Conservation (phyloP, 805 yeast species). For the Yarrowia osloensis region DNA sequence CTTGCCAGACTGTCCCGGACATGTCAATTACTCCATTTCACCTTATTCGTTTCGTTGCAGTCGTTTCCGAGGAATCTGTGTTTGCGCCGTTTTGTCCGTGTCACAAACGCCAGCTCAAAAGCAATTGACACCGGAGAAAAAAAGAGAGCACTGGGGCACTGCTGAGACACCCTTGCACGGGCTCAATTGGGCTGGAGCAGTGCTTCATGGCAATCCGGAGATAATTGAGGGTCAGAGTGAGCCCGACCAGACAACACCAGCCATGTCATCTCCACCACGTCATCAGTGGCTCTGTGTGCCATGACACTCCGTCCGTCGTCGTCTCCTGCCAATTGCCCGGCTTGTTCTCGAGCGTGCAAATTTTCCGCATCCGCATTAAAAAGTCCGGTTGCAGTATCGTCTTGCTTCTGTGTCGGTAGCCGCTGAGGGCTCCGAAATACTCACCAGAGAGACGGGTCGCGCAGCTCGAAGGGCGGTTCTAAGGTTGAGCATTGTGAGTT, state of each 20-base stretch:
- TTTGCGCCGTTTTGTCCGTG: too few species aligned
- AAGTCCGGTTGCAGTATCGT: background rate
- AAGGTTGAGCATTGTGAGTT: conserved; percentile 27
- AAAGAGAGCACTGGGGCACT: background rate
- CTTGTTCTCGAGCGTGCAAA: background rate
- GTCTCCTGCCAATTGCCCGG: background rate
- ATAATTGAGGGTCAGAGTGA: too few species aligned
- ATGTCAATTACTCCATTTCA: too few species aligned
- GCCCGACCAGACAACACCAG: background rate
- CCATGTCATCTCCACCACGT: background rate
- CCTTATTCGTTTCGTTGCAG: too few species aligned
- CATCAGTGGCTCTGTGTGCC: too few species aligned
- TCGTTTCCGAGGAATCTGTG: too few species aligned
- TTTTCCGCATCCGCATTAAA: background rate
- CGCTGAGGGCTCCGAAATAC: background rate
- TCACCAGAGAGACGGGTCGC: conserved; percentile 26
- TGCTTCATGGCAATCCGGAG: too few species aligned
- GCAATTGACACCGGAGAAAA: background rate
- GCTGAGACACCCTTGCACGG: background rate
- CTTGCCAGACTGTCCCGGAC: too few species aligned
- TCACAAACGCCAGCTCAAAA: too few species aligned
- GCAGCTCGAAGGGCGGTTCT: conserved; percentile 30
- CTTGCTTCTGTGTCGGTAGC: background rate
- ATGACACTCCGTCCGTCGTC: too few species aligned
- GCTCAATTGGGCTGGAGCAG: background rate